phyloP scores from a whole-genome alignment of 2,329 filamentous ascomycete genomes.

The Penicillium brasilianum region DNA sequence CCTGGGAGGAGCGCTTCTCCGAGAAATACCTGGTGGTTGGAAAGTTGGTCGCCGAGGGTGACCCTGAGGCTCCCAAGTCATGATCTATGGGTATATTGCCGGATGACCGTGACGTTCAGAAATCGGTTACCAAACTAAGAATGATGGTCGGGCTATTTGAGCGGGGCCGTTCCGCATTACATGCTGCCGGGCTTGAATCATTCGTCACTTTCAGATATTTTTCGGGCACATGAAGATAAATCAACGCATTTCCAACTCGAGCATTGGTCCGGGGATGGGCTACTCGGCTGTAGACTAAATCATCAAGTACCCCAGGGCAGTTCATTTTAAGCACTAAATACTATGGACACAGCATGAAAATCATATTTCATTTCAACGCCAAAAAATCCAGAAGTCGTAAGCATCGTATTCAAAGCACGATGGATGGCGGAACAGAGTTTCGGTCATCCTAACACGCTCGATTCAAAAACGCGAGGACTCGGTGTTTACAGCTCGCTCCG shows the following conservation, averaged over 20 bases:
- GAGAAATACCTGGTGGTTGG: conserved; percentile 98
- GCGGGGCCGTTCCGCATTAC: not conserved
- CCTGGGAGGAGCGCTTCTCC: conserved; percentile 91
- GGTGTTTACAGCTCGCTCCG: conserved; percentile 39
- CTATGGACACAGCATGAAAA: conserved; percentile 15
- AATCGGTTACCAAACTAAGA: not conserved
- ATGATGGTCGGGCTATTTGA: conserved; percentile 4
- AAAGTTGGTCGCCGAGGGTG: conserved; percentile 71
- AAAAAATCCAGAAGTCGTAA: conserved; percentile 24
- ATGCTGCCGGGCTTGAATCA: not conserved
- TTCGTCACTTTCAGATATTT: not conserved
- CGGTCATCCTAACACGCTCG: not conserved
- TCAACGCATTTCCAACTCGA: not conserved
- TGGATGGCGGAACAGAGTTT: conserved; percentile 3
- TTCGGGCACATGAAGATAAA: not conserved
- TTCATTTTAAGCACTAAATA: conserved; percentile 11
- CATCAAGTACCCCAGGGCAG: not conserved
- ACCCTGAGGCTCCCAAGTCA: conserved; percentile 46
- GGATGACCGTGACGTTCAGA: not conserved
- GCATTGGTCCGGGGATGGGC: not conserved
- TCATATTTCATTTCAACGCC: conserved; percentile 10
- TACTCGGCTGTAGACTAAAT: not conserved
- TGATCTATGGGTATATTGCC: conserved; percentile 6
- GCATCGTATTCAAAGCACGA: conserved; percentile 23
- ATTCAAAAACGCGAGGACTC: conserved; percentile 3